Conservation (phyloP, 768 basidiomycete genomes). For the Neoboletus brunneissimus region DNA sequence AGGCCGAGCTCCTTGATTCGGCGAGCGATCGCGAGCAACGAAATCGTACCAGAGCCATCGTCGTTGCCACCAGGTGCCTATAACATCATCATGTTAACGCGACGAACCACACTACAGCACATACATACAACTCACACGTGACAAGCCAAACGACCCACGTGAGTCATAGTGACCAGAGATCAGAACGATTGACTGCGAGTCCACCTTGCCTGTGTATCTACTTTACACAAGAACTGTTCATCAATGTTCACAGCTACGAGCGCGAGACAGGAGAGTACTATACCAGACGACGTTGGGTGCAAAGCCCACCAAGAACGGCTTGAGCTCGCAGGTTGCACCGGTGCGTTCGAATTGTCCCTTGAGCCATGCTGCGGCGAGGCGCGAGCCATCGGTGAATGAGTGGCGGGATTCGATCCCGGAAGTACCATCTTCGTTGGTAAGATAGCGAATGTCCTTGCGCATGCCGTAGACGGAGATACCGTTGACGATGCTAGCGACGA, state of each 20-base stretch:
- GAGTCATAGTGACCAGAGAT: conserved; percentile 90
- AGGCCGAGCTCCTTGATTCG: conserved; percentile 65
- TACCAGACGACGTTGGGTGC: conserved; percentile 89
- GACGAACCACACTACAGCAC: neutral
- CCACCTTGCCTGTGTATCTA: conserved; percentile 49
- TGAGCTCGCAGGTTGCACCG: conserved; percentile 71
- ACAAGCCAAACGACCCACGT: conserved; percentile 83
- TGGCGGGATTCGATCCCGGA: conserved; percentile 79
- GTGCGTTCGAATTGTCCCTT: conserved; percentile 67
- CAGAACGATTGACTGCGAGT: conserved; percentile 58
- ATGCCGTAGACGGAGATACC: conserved; percentile 67
- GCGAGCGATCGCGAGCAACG: conserved; percentile 77
- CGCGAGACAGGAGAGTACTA: neutral
- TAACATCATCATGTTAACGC: neutral
- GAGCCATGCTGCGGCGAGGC: conserved; percentile 38
- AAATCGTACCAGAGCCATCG: conserved; percentile 62
- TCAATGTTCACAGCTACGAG: neutral
- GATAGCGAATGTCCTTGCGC: conserved; percentile 68
- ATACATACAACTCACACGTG: conserved; percentile 34
- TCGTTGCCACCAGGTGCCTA: conserved; percentile 56
- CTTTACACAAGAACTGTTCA: conserved; percentile 22
- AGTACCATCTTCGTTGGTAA: conserved; percentile 79
- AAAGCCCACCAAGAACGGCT: conserved; percentile 66
- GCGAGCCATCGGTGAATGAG: conserved; percentile 69
- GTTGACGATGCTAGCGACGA: conserved; percentile 63